phyloP scores from a whole-genome alignment of 495 filamentous ascomycete genomes.

The Podospora didyma region DNA sequence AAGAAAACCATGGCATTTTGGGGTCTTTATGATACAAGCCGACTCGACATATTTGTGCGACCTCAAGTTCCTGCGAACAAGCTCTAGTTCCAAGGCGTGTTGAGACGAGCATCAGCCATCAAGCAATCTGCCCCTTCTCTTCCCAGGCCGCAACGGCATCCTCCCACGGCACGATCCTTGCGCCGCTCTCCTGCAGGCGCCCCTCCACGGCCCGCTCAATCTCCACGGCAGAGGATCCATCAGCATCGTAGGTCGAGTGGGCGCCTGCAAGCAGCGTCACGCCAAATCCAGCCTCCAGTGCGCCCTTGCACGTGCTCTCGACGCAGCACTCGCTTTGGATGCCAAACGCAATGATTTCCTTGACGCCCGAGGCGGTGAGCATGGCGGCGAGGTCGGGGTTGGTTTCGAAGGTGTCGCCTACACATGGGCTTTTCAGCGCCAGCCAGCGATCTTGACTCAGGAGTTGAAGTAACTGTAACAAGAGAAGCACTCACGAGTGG shows the following conservation, averaged over 20 bases:
- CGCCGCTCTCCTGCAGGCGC: conserved; percentile 15
- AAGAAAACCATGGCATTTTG: too few species aligned
- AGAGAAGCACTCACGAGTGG: conserved; percentile 13
- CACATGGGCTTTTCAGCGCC: neutral
- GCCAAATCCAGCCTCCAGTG: conserved; percentile 23
- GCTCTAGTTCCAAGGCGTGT: too few species aligned
- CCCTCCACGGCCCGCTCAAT: conserved; percentile 30
- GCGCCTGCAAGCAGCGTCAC: conserved; percentile 29
- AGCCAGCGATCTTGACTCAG: neutral
- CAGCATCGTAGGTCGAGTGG: conserved; percentile 32
- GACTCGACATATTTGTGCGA: too few species aligned
- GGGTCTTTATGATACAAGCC: too few species aligned
- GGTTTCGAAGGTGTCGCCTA: conserved; percentile 30
- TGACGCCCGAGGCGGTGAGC: conserved; percentile 14
- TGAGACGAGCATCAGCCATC: too few species aligned
- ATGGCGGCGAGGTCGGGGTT: conserved; percentile 23
- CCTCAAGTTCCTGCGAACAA: too few species aligned
- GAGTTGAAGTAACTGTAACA: neutral
- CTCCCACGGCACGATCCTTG: conserved; percentile 20
- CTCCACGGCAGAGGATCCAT: conserved; percentile 17
- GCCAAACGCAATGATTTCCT: conserved; percentile 24
- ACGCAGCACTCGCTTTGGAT: conserved; percentile 37
- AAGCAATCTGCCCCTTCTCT: neutral
- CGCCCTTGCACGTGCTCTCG: conserved; percentile 23
- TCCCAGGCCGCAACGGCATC: conserved; percentile 8